Evolutionary conservation across 257 asterid species (phyloP), one percentile per base, ranked within the genome.

Genomic region (Solanum dulcamara): DNA sequence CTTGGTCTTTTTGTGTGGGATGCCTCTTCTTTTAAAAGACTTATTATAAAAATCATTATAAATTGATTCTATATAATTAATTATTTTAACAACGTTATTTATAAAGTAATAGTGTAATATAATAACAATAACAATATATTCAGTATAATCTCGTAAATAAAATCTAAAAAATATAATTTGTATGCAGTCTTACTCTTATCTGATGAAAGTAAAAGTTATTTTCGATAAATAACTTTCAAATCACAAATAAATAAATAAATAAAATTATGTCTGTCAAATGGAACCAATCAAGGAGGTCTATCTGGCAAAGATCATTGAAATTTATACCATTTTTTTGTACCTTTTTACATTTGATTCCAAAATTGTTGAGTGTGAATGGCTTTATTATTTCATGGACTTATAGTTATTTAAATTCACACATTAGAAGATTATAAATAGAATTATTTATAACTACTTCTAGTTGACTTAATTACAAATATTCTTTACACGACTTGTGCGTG

Each of bases 241-340:
- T 46, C 40, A 46, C 37, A 46, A 77, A 15, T 77, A 0, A 75
- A 77, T 77, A 0, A 75, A 77, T 48, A 42, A 28, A 48, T 46
- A 26, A 28, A 46, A 46, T 44, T 77, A 42, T 28, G 14, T 77
- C 83, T 32, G 35, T 33, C 46, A 55, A 68, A 38, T 48, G 10
- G 82, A 68, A 66, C 81, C 86, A 84, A 84, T 48, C 46, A 32
- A 44, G 86, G 62, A 68, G 81, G 64, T 68, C 71, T 84, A 44
- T 40, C 35, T 70, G 62, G 55, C 55, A 14, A 70, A 4, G 5
- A 70, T 22, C 8, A 22, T 12, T 48, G 57, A 70, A 68, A 20
- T 12, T 22, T 14, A 50, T 84, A 20, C 30, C 42, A 2, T 11
- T 14, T 70, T 4, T 84, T 51, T 46, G 15, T 13, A 2, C 64